These are phyloP conservation scores for Cicer judaicum DNA, from an alignment of 306 rosid genomes.

Conservation along the genomic window DNA sequence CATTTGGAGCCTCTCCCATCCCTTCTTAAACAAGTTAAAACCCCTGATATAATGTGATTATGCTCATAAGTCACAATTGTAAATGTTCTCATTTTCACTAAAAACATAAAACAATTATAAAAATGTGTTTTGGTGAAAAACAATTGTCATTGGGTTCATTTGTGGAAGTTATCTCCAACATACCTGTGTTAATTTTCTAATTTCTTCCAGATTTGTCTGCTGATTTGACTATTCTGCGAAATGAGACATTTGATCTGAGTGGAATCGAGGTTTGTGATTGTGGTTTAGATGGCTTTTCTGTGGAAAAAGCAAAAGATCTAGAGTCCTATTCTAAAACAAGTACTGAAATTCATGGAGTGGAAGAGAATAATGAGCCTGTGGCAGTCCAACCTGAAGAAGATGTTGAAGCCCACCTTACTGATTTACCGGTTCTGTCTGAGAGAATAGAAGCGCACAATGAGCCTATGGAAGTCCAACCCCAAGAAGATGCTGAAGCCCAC, in stretches of 20 bases:
- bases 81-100: not conserved
- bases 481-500: slow-evolving; percentile 56
- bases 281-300: slow-evolving; percentile 48
- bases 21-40: not conserved
- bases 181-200: slow-evolving; percentile 38
- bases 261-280: slow-evolving; percentile 59
- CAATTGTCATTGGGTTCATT: slow-evolving; percentile 14
- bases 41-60: slow-evolving; percentile 6
- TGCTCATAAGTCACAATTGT: not conserved
- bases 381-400: slow-evolving; percentile 50
- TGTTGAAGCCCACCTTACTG: slow-evolving; percentile 36
- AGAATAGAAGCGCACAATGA: slow-evolving; percentile 42
- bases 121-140: not conserved
- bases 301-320: slow-evolving; percentile 56
- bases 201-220: slow-evolving; percentile 71
- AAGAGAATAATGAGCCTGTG: slow-evolving; percentile 47
- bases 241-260: slow-evolving; percentile 63
- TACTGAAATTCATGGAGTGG: slow-evolving; percentile 53
- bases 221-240: slow-evolving; percentile 62
- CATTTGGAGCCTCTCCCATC: slow-evolving; percentile 6
- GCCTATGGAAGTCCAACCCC: slow-evolving; percentile 43
- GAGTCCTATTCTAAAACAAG: slow-evolving; percentile 54
- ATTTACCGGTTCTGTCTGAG: not conserved
- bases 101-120: slow-evolving; percentile 3
- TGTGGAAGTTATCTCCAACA: slow-evolving; percentile 19